Percentiles rank a stretch among this genome's conserved stretches.
These are phyloP conservation scores for Conticribra guillardii DNA, from an alignment of 108 stramenopile species.

Conservation along the genomic window DNA sequence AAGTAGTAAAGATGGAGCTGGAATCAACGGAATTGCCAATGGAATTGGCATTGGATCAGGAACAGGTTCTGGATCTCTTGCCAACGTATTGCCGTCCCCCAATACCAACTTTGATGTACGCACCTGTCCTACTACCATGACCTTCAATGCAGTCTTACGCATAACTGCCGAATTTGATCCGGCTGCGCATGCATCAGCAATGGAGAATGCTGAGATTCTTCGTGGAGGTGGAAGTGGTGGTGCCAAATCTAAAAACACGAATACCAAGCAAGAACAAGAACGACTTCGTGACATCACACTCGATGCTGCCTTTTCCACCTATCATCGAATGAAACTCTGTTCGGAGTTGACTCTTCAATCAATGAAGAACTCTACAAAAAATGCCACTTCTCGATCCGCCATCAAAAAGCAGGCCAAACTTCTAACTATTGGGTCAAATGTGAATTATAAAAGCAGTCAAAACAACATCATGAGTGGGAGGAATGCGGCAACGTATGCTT, in stretches of 20 bases:
- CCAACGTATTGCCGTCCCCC: slow-evolving; percentile 31
- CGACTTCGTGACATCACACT: slow-evolving; percentile 63
- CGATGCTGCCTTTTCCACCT: slow-evolving; percentile 52
- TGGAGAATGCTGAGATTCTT: slow-evolving; percentile 32
- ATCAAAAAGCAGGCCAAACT: slow-evolving; percentile 39
- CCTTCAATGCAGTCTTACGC: slow-evolving; percentile 72
- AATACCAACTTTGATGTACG: slow-evolving; percentile 33
- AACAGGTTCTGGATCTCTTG: slow-evolving; percentile 44
- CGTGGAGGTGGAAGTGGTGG: slow-evolving; percentile 11
- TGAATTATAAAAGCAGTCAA: slow-evolving; percentile 24
- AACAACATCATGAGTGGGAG: slow-evolving; percentile 55
- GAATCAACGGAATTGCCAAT: no score
- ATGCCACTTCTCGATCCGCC: slow-evolving; percentile 45
- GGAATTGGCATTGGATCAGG: slow-evolving; percentile 46
- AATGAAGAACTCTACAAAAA: slow-evolving; percentile 22
- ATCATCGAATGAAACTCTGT: slow-evolving; percentile 43
- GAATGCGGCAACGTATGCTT: slow-evolving; percentile 62
- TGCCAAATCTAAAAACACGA: neutral
- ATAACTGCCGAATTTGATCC: slow-evolving; percentile 56
- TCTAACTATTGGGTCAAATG: slow-evolving; percentile 4
- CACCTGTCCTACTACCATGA: slow-evolving; percentile 64
- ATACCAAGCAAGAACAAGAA: slow-evolving; percentile 31
- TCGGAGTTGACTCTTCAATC: slow-evolving; percentile 41
- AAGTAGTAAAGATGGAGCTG: slow-evolving; percentile 3
- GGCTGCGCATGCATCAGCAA: slow-evolving; percentile 29